Evolutionary conservation across 192 early-diverging fungal species (phyloP), one percentile per base, ranked within the genome.

Genomic region (Funneliformis geosporum): DNA sequence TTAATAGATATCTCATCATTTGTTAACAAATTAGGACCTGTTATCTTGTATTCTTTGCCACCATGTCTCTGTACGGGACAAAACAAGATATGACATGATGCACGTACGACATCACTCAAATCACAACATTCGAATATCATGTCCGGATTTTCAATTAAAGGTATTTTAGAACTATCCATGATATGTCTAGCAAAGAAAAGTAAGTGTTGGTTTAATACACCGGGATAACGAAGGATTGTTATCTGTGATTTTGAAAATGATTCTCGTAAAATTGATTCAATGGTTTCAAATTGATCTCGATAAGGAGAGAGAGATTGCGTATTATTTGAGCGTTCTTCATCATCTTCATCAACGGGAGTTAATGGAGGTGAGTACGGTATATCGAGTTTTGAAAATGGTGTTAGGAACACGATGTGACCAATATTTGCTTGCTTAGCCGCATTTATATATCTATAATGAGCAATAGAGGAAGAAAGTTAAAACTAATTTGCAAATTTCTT

Each of bases 1-100:
- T 69, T 69, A 69, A 69, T 39, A 18, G 67, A 38, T 8, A 69
- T 69, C 8, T 69, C 67, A 43, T 69, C 33, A 5, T 16, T 43
- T 38, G 67, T 69, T n/a, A 69, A 23, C 9, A 69, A 40, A 42
- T 69, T 69, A 40, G 67, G 67, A 0, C 67, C 67, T 11, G 67
- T 69, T 69, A 69, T 69, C 8, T 69, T 69, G n/a, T 69, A 69
- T 16, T 40, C 21, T 69, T 69, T 69, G n/a, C 67, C 67, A 42
- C 67, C 40, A 69, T 69, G 40, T 43, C 40, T 18, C n/a, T 69
- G 67, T 18, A 69, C 14, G 8, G 67, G 67, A 69, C 40, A 43
- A 69, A 40, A 27, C 33, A 69, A 39, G 8, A 69, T 42, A 69
- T 43, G 21, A 40, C 67, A 69, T 9, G 39, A n/a, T 2, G 67